Conservation (phyloP, 2,329 filamentous ascomycete genomes). For the Coleophoma cylindrospora region DNA sequence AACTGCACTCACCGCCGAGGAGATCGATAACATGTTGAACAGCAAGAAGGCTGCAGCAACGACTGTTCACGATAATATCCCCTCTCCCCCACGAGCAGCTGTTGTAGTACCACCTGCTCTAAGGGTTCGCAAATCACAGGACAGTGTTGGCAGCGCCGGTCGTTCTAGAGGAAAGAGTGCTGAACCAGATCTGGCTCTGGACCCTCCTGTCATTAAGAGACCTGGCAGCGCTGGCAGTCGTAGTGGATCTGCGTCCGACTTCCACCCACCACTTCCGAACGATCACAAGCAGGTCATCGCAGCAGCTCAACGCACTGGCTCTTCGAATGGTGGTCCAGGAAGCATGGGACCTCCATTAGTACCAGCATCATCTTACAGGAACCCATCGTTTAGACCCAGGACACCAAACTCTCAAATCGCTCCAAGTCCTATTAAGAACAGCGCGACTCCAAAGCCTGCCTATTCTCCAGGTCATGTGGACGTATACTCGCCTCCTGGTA, state of each 20-base stretch:
- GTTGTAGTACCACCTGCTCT: slow-evolving; percentile 30
- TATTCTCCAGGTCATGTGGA: slow-evolving; percentile 41
- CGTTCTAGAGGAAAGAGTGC: slow-evolving; percentile 31
- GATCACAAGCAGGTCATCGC: slow-evolving; percentile 85
- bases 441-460: slow-evolving; percentile 50
- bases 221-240: slow-evolving; percentile 72
- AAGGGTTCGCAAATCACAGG: slow-evolving; percentile 40
- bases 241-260: slow-evolving; percentile 36
- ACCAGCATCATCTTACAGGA: slow-evolving; percentile 64
- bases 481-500: slow-evolving; percentile 40
- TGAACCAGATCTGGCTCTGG: slow-evolving; percentile 30
- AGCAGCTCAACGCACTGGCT: slow-evolving; percentile 56
- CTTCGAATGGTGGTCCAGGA: slow-evolving; percentile 31
- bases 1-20: slow-evolving; percentile 75
- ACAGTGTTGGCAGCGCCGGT: slow-evolving; percentile 41
- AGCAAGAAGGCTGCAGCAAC: slow-evolving; percentile 35
- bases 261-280: slow-evolving; percentile 67
- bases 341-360: slow-evolving; percentile 81
- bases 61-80: slow-evolving; percentile 14
- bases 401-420: slow-evolving; percentile 50
- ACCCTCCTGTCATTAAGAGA: slow-evolving; percentile 38
- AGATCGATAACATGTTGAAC: slow-evolving; percentile 72
- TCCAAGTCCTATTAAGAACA: slow-evolving; percentile 42
- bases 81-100: slow-evolving; percentile 21
- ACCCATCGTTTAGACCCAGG: slow-evolving; percentile 44